These are phyloP conservation scores for Millerozyma acaciae DNA, from an alignment of 805 yeast species.

Conservation along the genomic window DNA sequence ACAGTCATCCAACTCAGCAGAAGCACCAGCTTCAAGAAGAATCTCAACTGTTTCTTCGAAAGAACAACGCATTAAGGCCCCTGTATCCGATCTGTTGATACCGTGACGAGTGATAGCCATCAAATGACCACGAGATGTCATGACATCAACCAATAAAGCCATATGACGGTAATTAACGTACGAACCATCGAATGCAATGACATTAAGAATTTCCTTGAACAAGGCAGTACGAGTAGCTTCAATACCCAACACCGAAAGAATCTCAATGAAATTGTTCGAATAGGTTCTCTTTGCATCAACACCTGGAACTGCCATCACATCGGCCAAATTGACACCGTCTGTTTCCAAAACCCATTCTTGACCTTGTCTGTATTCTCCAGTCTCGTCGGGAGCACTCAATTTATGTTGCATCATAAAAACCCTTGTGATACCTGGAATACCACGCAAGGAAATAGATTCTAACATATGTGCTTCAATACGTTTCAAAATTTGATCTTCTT, in stretches of 20 bases:
- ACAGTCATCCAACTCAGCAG: conserved; percentile 97
- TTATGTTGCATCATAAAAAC: conserved; percentile 88
- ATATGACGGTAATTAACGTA: conserved; percentile 97
- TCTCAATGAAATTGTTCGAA: conserved; percentile 95
- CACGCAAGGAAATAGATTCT: conserved; percentile 90
- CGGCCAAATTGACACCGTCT: conserved; percentile 94
- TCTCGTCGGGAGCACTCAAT: conserved; percentile 62
- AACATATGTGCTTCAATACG: conserved; percentile 95
- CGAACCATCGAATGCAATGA: conserved; percentile 99
- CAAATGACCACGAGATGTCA: conserved; percentile 97
- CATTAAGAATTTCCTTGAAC: conserved; percentile 91
- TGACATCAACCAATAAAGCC: conserved; percentile 95
- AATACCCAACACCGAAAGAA: conserved; percentile 91
- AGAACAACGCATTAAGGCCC: conserved; percentile 98
- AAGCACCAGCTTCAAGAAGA: conserved; percentile 94
- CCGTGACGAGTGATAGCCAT: conserved; percentile 99
- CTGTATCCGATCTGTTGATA: conserved; percentile 97
- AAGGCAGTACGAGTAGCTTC: conserved; percentile 96
- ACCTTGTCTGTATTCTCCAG: conserved; percentile 84
- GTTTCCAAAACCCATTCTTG: conserved; percentile 99
- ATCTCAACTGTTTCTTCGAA: conserved; percentile 99
- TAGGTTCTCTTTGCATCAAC: conserved; percentile 88
- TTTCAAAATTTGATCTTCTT: conserved; percentile 94
- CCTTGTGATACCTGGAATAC: conserved; percentile 90
- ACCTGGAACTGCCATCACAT: conserved; percentile 92